Base-by-base conservation (phyloP, 2,329 filamentous ascomycete genomes). In the Didymella exigua region DNA sequence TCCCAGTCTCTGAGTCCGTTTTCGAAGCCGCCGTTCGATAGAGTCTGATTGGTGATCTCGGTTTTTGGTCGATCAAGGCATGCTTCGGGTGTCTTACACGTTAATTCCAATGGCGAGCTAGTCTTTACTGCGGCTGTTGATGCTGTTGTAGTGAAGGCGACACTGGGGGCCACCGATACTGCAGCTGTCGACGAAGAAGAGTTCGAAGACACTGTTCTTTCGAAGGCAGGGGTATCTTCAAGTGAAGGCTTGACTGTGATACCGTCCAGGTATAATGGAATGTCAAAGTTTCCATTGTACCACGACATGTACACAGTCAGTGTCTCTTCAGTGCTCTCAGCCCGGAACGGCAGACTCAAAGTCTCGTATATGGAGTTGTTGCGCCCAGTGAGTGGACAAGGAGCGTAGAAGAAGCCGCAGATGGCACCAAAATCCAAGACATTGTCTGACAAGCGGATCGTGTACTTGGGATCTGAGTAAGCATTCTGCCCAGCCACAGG, bases 241-340 rank as follows among this genome's bases (percentile, higher is more conserved):
- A 19, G n/a, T 2, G 18, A 8, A 13, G 19, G 37, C 18, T 18
- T 11, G 2, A 52, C 42, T 6, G n/a, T 23, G 5, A 47, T 29
- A 6, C 13, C n/a, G 11, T 52, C 49, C 3, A 52, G 23, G 26
- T 46, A 52, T 1, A 52, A 9, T 16, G 49, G 29, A 2, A 52
- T 24, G 23, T 45, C 36, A 11, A 52, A 36, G 11, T 52, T 52
- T 6, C 49, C 49, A 7, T 52, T 52, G 13, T 52, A 52, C 49
- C 49, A 52, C 10, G 42, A 46, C 2, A 52, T 13, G 30, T 52
- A 52, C 16, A 52, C 42, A 2, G 34, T 41, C 16, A 52, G 11
- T 21, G n/a, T 30, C 18, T 52, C 34, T 1, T 37, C 31, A 6
- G 16, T 14, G 2, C 10, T 31, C 5, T 34, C 29, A 13, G 49